These are phyloP conservation scores for Candida nitratophila DNA, from an alignment of 805 yeast species.

Conservation along the genomic window DNA sequence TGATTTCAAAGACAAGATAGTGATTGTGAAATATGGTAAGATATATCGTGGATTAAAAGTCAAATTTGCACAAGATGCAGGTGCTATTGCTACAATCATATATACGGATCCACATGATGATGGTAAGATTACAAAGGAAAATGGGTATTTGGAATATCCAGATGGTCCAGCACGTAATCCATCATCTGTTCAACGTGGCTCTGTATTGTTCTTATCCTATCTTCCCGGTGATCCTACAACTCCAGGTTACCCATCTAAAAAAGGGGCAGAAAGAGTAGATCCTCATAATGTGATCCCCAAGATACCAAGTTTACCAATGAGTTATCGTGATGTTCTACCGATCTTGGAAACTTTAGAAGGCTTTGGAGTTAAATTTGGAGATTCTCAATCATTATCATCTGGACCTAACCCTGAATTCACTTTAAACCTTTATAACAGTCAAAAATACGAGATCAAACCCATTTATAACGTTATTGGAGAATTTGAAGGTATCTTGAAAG, in stretches of 20 bases:
- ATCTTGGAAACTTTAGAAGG: conserved; percentile 54
- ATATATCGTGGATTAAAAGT: conserved; percentile 71
- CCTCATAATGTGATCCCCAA: conserved; percentile 48
- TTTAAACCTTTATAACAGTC: conserved; percentile 52
- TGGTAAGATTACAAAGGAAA: conserved; percentile 39
- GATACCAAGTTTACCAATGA: conserved; percentile 68
- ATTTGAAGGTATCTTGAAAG: conserved; percentile 45
- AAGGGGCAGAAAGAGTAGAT: conserved; percentile 39
- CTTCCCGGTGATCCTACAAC: conserved; percentile 78
- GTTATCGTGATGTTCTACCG: conserved; percentile 56
- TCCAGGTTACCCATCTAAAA: conserved; percentile 62
- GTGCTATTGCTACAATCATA: conserved; percentile 59
- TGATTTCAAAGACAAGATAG: conserved; percentile 50
- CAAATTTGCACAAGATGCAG: conserved; percentile 65
- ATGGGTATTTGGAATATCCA: conserved; percentile 64
- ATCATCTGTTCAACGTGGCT: conserved; percentile 69
- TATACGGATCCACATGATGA: conserved; percentile 70
- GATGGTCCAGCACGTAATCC: conserved; percentile 75
- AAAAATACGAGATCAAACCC: conserved; percentile 54
- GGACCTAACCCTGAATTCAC: conserved; percentile 31
- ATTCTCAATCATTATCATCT: conserved; percentile 17
- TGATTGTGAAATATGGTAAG: conserved; percentile 58
- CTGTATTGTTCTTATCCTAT: conserved; percentile 53
- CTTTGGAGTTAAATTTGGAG: conserved; percentile 36
- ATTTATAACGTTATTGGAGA: conserved; percentile 58